These are phyloP conservation scores for Zancudomyces culisetae DNA, from an alignment of 371 early-diverging fungal species.

Conservation along the genomic window DNA sequence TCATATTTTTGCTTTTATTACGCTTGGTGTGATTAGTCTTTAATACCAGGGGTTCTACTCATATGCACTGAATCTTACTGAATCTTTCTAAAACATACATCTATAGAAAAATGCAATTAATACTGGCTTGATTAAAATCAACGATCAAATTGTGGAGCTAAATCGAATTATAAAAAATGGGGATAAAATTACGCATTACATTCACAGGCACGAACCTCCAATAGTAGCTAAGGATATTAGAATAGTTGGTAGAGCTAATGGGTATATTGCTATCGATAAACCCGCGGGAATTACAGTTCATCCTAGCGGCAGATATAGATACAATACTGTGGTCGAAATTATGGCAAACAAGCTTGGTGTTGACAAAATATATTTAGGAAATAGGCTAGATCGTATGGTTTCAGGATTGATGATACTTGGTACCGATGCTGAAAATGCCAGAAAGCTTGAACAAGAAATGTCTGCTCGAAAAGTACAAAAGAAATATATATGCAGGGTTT, in stretches of 20 bases:
- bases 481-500: slow-evolving; percentile 70
- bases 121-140: slow-evolving; percentile 58
- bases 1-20: too few species aligned
- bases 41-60: too few species aligned
- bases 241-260: slow-evolving; percentile 36
- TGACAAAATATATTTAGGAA: slow-evolving; percentile 44
- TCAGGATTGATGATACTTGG: slow-evolving; percentile 78
- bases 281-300: slow-evolving; percentile 76
- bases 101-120: slow-evolving; percentile 40
- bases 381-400: slow-evolving; percentile 82
- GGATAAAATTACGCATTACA: slow-evolving; percentile 56
- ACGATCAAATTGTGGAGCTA: slow-evolving; percentile 30
- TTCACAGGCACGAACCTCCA: slow-evolving; percentile 93
- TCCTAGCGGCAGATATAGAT: slow-evolving; percentile 58
- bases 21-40: too few species aligned
- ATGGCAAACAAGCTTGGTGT: slow-evolving; percentile 42
- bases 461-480: slow-evolving; percentile 45
- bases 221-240: slow-evolving; percentile 41
- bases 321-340: slow-evolving; percentile 68
- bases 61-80: too few species aligned
- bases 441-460: slow-evolving; percentile 41
- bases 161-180: slow-evolving; percentile 40
- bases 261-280: slow-evolving; percentile 64
- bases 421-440: slow-evolving; percentile 35
- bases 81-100: too few species aligned